Evolutionary conservation across 176 grass and related monocot genomes (phyloP), one percentile per base, ranked within the genome.

Genomic region (Poa pratensis): DNA sequence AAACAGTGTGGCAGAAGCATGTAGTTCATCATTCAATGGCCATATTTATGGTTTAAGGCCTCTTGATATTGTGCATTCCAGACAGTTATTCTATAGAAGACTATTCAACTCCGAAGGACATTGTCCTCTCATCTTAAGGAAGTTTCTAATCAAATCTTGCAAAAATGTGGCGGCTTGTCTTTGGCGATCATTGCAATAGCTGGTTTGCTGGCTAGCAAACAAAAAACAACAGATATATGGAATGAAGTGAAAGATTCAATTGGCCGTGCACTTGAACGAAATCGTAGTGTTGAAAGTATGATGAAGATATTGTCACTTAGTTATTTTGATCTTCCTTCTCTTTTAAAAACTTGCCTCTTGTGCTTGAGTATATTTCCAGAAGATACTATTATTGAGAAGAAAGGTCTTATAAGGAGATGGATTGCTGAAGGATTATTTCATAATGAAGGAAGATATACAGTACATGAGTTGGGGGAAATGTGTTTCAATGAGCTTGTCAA

Each of bases 401-500:
- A 7, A 11, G 0, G 26, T 22, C 50, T 81, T 0, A 32, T 81
- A 34, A 53, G 61, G 6, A 32, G 18, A 27, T 79, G 74, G 83
- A 69, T 69, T 48, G 27, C 50, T 9, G 77, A 86, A 28, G 64
- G 78, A n/a, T 42, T 79, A 5, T 80, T 86, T 65, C 40, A 30
- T 19, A 39, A 80, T 37, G 17, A 64, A 40, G 13, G 20, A 2
- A 27, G 42, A 32, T 3, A 13, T 49, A 63, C 8, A 7, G 18
- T 9, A 30, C 10, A 55, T 22, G 76, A 73, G 35, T 64, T 61
- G 12, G 58, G 60, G 5, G 35, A 81, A 3, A 20, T 26, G 0
- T 81, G 55, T 20, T 87, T 72, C 18, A 80, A 80, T 52, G 35
- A 81, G 46, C 37, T 61, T 39, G 59, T 68, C 8, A 80, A 69